Evolutionary conservation across 495 filamentous ascomycete species (phyloP), one percentile per base, ranked within the genome.

Genomic region (Penicillium longicatenatum): DNA sequence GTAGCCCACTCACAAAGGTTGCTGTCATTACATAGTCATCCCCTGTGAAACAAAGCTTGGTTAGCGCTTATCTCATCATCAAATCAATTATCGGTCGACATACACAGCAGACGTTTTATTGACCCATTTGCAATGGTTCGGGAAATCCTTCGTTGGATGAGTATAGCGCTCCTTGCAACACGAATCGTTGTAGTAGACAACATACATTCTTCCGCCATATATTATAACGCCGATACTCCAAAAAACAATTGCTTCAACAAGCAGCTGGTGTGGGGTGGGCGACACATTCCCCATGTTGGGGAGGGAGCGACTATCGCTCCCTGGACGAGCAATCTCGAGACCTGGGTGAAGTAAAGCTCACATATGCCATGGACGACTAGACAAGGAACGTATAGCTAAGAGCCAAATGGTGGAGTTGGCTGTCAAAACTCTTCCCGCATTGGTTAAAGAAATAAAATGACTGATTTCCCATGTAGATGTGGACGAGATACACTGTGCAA

Each of bases 11-110:
- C 64, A 83, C 80, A 58, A 86, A 76, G 8, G 79, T 83, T 24
- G 76, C 62, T 1, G 81, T 58, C 78, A 87, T 86, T 17, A 86
- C 55, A 67, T 77, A 86, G 58, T 88, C 85, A 52, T 88, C 71
- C 59, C 69, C 73, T 75, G 24, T 10, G 19, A 12, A 35, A 8
- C 39, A 42, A 19, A n/a, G 31, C 19, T 17, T 26, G 1, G 20
- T 57, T 43, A 57, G 54, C n/a, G 11, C 12, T 6, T 5, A 19
- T 9, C 20, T 22, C 22, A n/a, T n/a, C 16, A 4, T 30, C 10
- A 11, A 12, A 2, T 3, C 12, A 16, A 52, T 19, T 33, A 30
- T 17, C 26, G 20, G 10, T 75, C 31, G 16, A 39, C 75, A 64
- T 62, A 77, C 78, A 64, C 16, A 65, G 67, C 48, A 75, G 54